Evolutionary conservation across 129 eudicot species (phyloP).

Genomic region (Artemisia annua): DNA sequence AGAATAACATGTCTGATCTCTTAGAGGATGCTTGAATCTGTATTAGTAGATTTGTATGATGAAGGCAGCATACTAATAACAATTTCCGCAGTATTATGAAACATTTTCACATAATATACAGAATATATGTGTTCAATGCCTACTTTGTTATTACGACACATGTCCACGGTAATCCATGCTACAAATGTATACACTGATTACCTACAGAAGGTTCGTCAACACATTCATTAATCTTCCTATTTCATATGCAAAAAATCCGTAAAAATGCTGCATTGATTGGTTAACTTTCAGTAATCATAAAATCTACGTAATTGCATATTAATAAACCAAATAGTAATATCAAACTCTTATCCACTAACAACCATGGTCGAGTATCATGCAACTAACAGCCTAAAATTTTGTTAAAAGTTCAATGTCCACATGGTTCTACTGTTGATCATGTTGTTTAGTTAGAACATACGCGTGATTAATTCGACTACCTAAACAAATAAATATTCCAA

Average conservation of each 20-base stretch:
- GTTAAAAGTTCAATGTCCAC: background rate
- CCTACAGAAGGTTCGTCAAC: background rate
- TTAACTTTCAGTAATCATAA: no score
- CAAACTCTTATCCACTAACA: background rate
- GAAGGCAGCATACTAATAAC: no score
- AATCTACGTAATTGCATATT: background rate
- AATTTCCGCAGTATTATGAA: no score
- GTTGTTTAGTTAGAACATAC: background rate
- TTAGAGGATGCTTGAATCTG: no score
- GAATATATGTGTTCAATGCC: no score
- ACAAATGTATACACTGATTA: no score
- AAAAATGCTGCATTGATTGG: no score
- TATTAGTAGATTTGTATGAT: no score
- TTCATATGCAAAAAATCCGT: background rate
- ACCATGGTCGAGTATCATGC: constrained; percentile 4
- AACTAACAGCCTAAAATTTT: constrained; percentile 12
- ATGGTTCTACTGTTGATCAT: background rate
- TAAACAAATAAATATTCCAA: background rate
- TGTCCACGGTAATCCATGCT: no score
- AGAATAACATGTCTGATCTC: no score
- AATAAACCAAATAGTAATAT: background rate
- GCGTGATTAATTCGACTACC: background rate
- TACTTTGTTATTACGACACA: no score
- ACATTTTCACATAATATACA: no score
- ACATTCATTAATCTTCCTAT: constrained; percentile 4